These are phyloP conservation scores for Leucoagaricus sp. DNA, from an alignment of 1,284 basidiomycete genomes.

Conservation along the genomic window DNA sequence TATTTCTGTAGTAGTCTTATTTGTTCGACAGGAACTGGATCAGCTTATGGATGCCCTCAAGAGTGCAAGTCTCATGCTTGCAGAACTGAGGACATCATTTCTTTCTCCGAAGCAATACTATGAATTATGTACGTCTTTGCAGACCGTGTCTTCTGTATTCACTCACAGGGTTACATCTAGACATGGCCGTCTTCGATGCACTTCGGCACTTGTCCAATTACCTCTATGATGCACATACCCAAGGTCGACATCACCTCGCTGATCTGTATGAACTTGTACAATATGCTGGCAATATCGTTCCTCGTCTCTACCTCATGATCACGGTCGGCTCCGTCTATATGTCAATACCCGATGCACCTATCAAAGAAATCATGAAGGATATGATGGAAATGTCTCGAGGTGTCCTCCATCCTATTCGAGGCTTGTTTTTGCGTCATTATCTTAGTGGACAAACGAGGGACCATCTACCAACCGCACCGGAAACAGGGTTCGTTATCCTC, in stretches of 20 bases:
- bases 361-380: conserved; percentile 99
- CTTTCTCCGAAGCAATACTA: conserved; percentile 96
- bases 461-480: conserved; percentile 84
- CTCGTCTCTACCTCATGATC: conserved; percentile 95
- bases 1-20: conserved; percentile 14
- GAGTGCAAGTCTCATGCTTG: conserved; percentile 92
- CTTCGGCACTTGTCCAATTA: conserved; percentile 92
- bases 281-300: conserved; percentile 94
- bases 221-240: conserved; percentile 89
- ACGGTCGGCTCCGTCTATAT: conserved; percentile 98
- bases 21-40: conserved; percentile 71
- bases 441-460: conserved; percentile 94
- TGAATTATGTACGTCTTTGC: conserved; percentile 78
- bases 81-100: conserved; percentile 89
- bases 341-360: conserved; percentile 92
- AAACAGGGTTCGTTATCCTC: conserved; percentile 66
- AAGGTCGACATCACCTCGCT: conserved; percentile 88
- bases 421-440: conserved; percentile 92
- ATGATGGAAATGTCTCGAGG: conserved; percentile 99
- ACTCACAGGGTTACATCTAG: conserved; percentile 39
- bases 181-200: conserved; percentile 97
- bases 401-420: conserved; percentile 91
- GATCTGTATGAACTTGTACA: conserved; percentile 98
- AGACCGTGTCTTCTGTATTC: conserved; percentile 17
- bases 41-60: conserved; percentile 98